Evolutionary conservation across 345 rosid genomes (phyloP).

Genomic region (Geranium brycei): DNA sequence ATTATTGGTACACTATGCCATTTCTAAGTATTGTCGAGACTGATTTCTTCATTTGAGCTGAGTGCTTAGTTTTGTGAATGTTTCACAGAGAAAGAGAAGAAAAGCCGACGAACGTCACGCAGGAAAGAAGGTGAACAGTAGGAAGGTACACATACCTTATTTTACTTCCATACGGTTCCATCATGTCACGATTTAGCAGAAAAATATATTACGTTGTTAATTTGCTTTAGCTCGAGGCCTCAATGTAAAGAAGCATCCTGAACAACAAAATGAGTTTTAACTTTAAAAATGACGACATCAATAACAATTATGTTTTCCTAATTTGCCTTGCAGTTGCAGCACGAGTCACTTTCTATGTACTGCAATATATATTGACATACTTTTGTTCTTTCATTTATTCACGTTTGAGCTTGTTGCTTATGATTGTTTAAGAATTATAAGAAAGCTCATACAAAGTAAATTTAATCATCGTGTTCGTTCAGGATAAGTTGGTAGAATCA

Average conservation of each 20-base stretch:
- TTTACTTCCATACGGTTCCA: no score
- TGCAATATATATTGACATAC: neutral
- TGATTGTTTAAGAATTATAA: no score
- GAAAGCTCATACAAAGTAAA: no score
- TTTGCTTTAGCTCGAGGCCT: no score
- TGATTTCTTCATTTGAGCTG: neutral
- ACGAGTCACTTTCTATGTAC: neutral
- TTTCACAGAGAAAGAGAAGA: conserved; percentile 73
- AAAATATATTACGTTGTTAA: no score
- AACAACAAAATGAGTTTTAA: no score
- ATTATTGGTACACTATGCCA: neutral
- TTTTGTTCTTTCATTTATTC: no score
- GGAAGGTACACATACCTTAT: conserved; percentile 36
- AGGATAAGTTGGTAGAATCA: conserved; percentile 57
- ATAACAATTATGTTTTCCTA: no score
- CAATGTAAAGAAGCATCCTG: no score
- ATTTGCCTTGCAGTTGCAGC: no score
- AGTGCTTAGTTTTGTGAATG: conserved; percentile 7
- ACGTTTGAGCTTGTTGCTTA: no score
- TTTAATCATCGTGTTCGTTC: conserved; percentile 30
- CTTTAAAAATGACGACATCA: no score
- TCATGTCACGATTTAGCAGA: neutral
- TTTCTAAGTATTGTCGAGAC: neutral
- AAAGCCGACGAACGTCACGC: conserved; percentile 53
- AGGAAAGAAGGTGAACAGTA: conserved; percentile 44